Evolutionary conservation across 78 protist species (phyloP), one percentile per base, ranked within the genome.

Genomic region (Planoprotostelium fungivorum): DNA sequence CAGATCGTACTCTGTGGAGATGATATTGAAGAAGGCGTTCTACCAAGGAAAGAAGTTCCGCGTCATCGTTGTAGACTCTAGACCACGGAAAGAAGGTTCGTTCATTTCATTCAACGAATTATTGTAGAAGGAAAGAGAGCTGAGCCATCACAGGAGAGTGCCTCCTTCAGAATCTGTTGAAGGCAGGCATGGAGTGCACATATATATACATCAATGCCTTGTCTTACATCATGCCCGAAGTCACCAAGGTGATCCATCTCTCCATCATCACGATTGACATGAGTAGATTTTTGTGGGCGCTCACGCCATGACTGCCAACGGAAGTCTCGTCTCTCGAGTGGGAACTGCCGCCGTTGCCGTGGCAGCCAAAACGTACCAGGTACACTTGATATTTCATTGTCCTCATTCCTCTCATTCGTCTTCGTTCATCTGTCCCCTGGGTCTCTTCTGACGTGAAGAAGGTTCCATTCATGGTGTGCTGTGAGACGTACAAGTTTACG

Each of bases 401-500:
- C 16, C 16, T 51, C 5, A 51, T 51, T 25, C n/a, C n/a, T n/a
- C n/a, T n/a, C n/a, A n/a, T n/a, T n/a, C n/a, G n/a, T n/a, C n/a
- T n/a, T n/a, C n/a, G n/a, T n/a, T 25, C 73, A 51, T 16, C 16
- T 51, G 73, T 51, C 16, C 31, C 5, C 5, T 5, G 73, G 16
- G 31, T 51, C 16, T 5, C 31, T 51, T 51, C 16, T 25, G 16
- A 51, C 16, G 73, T 51, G 16, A 25, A 25, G 73, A 25, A 51
- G 73, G 16, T 51, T 16, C 99, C 99, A n/a, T 96, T 98, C 87
- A 93, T 98, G 34, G 96, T 98, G 35, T 93, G 97, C 86, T 98
- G 99, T 35, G 99, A 98, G 89, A 95, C 98, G 37, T 98, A 97
- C 95, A 99, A 98, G 93, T 99, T 98, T 89, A 28, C 96, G 31